Base-by-base conservation (phyloP, 441 rosid species). In the Erysimum cheiri region DNA sequence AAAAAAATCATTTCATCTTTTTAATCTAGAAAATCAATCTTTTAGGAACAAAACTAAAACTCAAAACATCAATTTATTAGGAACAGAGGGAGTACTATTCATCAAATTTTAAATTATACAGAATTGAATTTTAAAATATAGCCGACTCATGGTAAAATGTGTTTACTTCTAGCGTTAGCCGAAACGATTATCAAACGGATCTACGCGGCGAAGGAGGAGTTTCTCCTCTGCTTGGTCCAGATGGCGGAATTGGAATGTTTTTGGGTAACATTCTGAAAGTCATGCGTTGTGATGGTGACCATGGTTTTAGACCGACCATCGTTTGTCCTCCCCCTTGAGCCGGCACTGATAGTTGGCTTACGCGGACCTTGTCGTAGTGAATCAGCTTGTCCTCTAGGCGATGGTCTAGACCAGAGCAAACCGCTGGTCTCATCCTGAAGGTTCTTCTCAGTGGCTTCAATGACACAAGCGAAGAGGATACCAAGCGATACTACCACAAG, bases 231-330 rank as follows among this genome's bases (percentile, higher is more conserved):
- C 68, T 73, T 2, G 73, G 72, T 40, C 63, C 73, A 5, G 24
- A 24, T 35, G 68, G 73, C 3, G 63, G 50, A 9, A 44, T 9
- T 0, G 61, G 73, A 46, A 64, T 26, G 26, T 46, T 3, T 26
- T 74, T 52, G 7, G 78, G 78, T 14, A 74, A 67, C 63, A 60
- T 41, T 52, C 36, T 17, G 19, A 61, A 67, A 60, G 2, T 9
- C 7, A 68, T 6, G 14, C 49, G 48, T 66, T 60, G 72, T 22
- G 54, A 48, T 48, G 14, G 29, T 48, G 31, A 48, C 31, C n/a
- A 22, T 11, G 54, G 31, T 48, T 48, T 48, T 48, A 48, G 7
- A 2, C 54, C 29, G n/a, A 48, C 6, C 6, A 10, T 2, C 24
- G 24, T 22, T 22, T 22, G 24, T 22, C 24, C 24, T 22, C 24